Evolutionary conservation across 495 filamentous ascomycete genomes (phyloP).

Genomic region (Glonium stellatum): DNA sequence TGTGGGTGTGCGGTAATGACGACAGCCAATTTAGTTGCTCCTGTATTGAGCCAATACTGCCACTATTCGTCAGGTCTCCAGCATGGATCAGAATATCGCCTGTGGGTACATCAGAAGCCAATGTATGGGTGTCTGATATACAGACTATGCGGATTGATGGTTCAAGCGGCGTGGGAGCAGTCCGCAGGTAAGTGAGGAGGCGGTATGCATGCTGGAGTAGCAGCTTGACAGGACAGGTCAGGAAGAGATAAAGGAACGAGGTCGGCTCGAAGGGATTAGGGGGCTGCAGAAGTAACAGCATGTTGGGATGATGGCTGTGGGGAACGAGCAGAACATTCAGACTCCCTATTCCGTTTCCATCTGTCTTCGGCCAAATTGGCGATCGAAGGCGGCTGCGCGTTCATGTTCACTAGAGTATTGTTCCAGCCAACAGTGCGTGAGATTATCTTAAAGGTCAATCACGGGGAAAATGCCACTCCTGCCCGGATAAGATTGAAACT

Average conservation of each 20-base stretch:
- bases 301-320: not conserved
- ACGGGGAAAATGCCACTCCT: too few species aligned
- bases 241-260: slow-evolving; percentile 43
- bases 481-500: too few species aligned
- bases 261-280: slow-evolving; percentile 44
- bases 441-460: too few species aligned
- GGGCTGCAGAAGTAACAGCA: not conserved
- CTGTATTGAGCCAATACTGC: slow-evolving; percentile 65
- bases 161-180: slow-evolving; percentile 44
- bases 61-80: slow-evolving; percentile 73
- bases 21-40: slow-evolving; percentile 72
- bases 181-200: slow-evolving; percentile 56
- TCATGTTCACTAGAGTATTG: too few species aligned
- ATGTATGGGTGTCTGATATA: slow-evolving; percentile 81
- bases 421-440: too few species aligned
- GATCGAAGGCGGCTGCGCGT: too few species aligned
- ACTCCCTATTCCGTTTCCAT: too few species aligned
- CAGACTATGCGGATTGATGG: slow-evolving; percentile 70
- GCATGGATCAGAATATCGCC: slow-evolving; percentile 88
- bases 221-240: slow-evolving; percentile 46
- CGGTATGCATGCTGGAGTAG: slow-evolving; percentile 49
- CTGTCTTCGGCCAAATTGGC: too few species aligned
- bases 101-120: slow-evolving; percentile 53
- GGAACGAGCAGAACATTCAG: not conserved
- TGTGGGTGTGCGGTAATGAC: slow-evolving; percentile 63